A percentile compares a stretch with the other conserved stretches of the same genome.
Evolutionary conservation across 169 alveolate species (phyloP).

Genomic region (Plasmodium gonderi): DNA sequence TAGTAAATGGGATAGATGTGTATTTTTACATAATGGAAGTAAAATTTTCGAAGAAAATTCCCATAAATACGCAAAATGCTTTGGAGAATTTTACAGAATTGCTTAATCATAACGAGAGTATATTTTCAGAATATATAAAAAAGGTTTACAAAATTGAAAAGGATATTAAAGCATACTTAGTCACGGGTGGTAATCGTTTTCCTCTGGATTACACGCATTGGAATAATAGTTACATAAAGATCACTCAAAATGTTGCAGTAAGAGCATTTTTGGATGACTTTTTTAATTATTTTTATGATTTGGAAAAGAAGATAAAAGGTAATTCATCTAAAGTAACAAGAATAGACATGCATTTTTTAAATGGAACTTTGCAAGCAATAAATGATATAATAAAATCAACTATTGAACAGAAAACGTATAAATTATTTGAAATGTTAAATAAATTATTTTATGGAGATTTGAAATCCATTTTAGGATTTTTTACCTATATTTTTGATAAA

Average conservation of each 20-base stretch:
- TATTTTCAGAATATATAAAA: background rate
- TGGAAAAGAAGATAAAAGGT: background rate
- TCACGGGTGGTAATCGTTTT: constrained; percentile 3
- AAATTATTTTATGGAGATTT: constrained; percentile 8
- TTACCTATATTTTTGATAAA: background rate
- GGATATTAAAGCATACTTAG: constrained; percentile 2
- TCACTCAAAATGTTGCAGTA: constrained; percentile 22
- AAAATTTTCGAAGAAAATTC: background rate
- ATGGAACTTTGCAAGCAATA: background rate
- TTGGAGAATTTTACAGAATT: background rate
- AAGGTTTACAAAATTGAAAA: background rate
- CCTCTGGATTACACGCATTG: constrained; percentile 9
- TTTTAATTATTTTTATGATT: background rate
- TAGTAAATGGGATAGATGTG: background rate
- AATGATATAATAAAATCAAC: background rate
- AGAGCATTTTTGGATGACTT: constrained; percentile 30
- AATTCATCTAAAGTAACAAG: background rate
- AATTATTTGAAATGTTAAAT: background rate
- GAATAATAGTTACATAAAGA: constrained; percentile 15
- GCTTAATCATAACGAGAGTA: constrained; percentile 1
- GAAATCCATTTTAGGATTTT: constrained; percentile 9
- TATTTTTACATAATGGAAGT: constrained; percentile 1
- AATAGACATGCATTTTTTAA: background rate
- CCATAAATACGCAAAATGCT: background rate
- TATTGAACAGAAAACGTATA: constrained; percentile 11